phyloP scores from a whole-genome alignment of 805 yeast species.

The Sungouiozyma ichnusensis region DNA sequence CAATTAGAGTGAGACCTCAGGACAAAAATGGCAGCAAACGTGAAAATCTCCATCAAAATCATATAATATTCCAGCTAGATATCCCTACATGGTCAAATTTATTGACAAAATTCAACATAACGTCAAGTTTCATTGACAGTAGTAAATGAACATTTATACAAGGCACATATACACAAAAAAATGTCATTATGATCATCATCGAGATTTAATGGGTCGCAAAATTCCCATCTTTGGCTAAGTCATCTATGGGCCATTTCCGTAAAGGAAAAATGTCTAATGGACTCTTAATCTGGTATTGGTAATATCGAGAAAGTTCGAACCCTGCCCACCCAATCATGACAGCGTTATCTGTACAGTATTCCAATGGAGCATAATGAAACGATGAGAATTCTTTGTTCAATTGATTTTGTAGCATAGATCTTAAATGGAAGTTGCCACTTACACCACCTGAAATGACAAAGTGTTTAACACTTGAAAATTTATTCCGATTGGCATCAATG shows the following conservation, averaged over 20 bases:
- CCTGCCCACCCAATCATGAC: conserved; percentile 98
- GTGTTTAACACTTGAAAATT: conserved; percentile 33
- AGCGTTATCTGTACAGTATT: conserved; percentile 87
- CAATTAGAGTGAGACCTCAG: conserved; percentile 25
- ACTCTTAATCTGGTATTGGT: conserved; percentile 37
- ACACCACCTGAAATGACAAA: conserved; percentile 93
- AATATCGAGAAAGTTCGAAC: conserved; percentile 49
- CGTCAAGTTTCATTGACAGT: conserved; percentile 18
- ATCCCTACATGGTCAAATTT: conserved; percentile 53
- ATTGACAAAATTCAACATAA: conserved; percentile 44
- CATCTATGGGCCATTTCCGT: conserved; percentile 72
- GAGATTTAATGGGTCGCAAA: not conserved
- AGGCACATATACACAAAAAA: not conserved
- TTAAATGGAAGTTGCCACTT: conserved; percentile 56
- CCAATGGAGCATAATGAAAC: conserved; percentile 58
- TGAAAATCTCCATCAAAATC: conserved; percentile 31
- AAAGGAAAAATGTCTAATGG: conserved; percentile 50
- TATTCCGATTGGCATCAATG: conserved; percentile 32
- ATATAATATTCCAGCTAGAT: conserved; percentile 66
- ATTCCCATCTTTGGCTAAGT: conserved; percentile 40
- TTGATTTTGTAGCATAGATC: conserved; percentile 37
- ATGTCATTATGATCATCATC: conserved; percentile 1
- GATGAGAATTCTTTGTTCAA: conserved; percentile 26
- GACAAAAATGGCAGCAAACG: not conserved
- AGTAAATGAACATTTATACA: not conserved